Percentiles rank a stretch among this genome's conserved stretches.
Conservation (phyloP, 73 alveolate genomes). For the Tetrahymena borealis region DNA sequence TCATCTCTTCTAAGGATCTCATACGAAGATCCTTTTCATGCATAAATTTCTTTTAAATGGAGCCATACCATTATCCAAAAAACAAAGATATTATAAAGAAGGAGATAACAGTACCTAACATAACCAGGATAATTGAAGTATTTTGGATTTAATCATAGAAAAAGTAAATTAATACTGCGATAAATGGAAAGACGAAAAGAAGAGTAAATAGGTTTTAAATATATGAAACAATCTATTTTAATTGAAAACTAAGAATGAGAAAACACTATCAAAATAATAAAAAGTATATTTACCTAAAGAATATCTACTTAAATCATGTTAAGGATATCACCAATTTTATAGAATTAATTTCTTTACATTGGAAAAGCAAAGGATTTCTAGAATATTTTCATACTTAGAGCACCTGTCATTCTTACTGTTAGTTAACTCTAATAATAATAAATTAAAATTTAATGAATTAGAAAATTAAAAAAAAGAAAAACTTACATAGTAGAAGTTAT, state of each 20-base stretch:
- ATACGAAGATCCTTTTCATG: conserved; percentile 17
- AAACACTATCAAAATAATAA: background rate
- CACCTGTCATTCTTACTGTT: background rate
- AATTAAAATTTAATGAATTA: background rate
- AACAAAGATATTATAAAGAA: background rate
- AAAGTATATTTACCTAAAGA: background rate
- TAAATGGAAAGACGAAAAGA: background rate
- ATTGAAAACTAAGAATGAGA: no score
- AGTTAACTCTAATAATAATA: background rate
- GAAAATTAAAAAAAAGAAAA: no score
- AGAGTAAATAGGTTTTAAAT: background rate
- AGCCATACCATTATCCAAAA: conserved; percentile 21
- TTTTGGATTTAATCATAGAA: background rate
- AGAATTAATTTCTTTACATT: background rate
- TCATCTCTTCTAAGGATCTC: conserved; percentile 18
- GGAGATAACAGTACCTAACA: background rate
- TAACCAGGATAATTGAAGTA: background rate
- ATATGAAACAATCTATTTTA: background rate
- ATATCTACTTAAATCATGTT: background rate
- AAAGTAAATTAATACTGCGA: background rate
- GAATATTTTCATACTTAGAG: background rate
- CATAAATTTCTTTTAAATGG: conserved; percentile 7
- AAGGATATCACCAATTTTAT: background rate
- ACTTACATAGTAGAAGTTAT: background rate
- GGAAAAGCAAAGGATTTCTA: background rate